phyloP scores from a whole-genome alignment of 1,284 basidiomycete species.

The Tylopilus sp. region DNA sequence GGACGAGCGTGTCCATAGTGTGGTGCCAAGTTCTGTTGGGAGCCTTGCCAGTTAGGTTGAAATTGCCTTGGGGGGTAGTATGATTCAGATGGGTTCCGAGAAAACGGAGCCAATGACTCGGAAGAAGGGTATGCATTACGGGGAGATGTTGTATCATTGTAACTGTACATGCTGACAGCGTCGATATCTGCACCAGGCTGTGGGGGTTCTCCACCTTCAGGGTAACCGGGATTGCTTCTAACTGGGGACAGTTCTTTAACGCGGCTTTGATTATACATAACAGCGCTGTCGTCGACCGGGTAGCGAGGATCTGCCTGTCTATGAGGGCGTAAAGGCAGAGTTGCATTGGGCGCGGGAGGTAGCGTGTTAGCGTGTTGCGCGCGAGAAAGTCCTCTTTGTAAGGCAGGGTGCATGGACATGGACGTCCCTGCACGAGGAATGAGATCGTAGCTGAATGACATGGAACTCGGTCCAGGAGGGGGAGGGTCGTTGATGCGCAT shows the following conservation, averaged over 20 bases:
- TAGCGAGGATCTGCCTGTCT: constrained; percentile 20
- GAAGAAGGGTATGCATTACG: constrained; percentile 24
- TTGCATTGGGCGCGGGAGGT: constrained; percentile 16
- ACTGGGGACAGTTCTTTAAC: constrained; percentile 18
- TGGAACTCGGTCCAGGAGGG: constrained; percentile 22
- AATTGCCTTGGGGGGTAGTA: constrained; percentile 28
- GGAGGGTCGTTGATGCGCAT: constrained; percentile 27
- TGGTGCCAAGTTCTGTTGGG: constrained; percentile 32
- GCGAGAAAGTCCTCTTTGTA: constrained; percentile 18
- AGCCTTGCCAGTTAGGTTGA: constrained; percentile 35
- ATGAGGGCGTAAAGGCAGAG: constrained; percentile 13
- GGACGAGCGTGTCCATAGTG: constrained; percentile 28
- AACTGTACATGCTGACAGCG: constrained; percentile 33
- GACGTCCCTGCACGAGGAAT: constrained; percentile 33
- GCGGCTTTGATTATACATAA: constrained; percentile 17
- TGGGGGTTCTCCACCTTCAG: constrained; percentile 11
- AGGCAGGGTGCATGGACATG: constrained; percentile 30
- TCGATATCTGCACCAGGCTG: constrained; percentile 23
- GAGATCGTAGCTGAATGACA: constrained; percentile 25
- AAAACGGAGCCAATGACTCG: constrained; percentile 20
- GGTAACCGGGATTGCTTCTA: constrained; percentile 17
- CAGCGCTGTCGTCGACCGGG: constrained; percentile 23
- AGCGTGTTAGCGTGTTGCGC: constrained; percentile 30
- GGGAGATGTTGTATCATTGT: constrained; percentile 34
- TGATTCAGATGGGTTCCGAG: constrained; percentile 22